Evolutionary conservation across 345 rosid genomes (phyloP), one percentile per base, ranked within the genome.

Genomic region (Ceriops zippeliana): DNA sequence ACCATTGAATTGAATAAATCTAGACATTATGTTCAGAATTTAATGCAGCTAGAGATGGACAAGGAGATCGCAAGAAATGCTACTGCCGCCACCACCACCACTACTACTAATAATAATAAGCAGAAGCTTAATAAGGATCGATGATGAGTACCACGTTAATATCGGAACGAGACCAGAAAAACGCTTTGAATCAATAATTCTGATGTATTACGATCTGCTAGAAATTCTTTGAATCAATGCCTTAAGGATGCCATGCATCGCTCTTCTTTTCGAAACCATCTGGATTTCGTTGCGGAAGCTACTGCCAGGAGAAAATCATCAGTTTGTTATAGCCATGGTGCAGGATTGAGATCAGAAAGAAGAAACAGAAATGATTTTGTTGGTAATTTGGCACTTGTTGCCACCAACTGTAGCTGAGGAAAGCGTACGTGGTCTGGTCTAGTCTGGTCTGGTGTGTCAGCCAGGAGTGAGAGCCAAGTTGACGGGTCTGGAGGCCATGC

Each of bases 201-300:
- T 24, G 26, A 24, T 24, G 1, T 24, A 24, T 24, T 24, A 24
- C 26, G 26, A 24, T 24, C 26, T 24, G 26, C 30, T 97, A 84
- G 93, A 76, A 86, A 86, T 56, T 96, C 97, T 0, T 65, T 93
- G 84, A 89, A 87, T 73, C 93, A 93, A 74, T 90, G 90, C 81
- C 98, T 97, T 32, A 90, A 80, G 77, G 98, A 93, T 57, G 91
- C 98, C 4, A 89, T 89, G 97, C 89, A 93, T 66, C 75, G 89
- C 27, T 90, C 90, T 13, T 93, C 98, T 0, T 90, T 90, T 67
- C 65, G 75, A 61, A 85, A 82, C 69, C 61, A 28, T 28, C 30
- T 65, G 38, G 67, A 75, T 7, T 67, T 35, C 13, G 20, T 15
- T 1, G n/a, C n/a, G n/a, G 53, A 19, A 7, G 37, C 62, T 8